Base-by-base conservation (phyloP, 805 yeast genomes). In the Blastobotrys robertii region DNA sequence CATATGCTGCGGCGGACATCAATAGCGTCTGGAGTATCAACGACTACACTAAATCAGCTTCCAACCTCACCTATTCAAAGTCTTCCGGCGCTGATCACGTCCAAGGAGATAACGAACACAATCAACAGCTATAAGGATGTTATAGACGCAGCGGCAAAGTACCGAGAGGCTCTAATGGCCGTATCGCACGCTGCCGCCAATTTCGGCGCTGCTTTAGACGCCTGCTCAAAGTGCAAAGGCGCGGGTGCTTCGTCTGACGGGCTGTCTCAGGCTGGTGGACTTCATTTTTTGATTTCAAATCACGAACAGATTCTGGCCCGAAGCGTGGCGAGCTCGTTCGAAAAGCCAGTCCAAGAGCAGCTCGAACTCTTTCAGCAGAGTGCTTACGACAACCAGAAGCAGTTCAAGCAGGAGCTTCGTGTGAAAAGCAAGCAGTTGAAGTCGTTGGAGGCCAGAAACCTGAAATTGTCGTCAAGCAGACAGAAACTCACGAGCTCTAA, bases 221-320 rank as follows among this genome's bases (percentile, higher is more conserved):
- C 68, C 35, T 68, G 77, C 45, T 78, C 86, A 0, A 65, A 73
- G 41, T 69, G 77, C 49, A 77, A 77, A 55, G 85, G 85, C 10
- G 72, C 79, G 13, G 78, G 76, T 11, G 60, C 61, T 16, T 68
- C 76, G 1, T 72, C 79, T 2, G 81, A 81, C 50, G 85, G 85
- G 7, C 59, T 85, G 11, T 63, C 77, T 51, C 72, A 77, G 39
- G 83, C 88, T 2, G 80, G 86, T 34, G 94, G 95, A 0, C 64
- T 86, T 43, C 88, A 84, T 51, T 78, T 75, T 54, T 67, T 86
- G 35, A 72, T 84, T 13, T 78, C 90, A 0, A 84, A 84, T 57
- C 92, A 84, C 56, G 81, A 82, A 47, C 79, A 78, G 47, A 75
- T 86, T 10, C 66, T 86, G 50, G 72, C 85, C 11, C 66, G 76